Evolutionary conservation across 2,329 filamentous ascomycete genomes (phyloP).

Genomic region (Thelonectria blattea): DNA sequence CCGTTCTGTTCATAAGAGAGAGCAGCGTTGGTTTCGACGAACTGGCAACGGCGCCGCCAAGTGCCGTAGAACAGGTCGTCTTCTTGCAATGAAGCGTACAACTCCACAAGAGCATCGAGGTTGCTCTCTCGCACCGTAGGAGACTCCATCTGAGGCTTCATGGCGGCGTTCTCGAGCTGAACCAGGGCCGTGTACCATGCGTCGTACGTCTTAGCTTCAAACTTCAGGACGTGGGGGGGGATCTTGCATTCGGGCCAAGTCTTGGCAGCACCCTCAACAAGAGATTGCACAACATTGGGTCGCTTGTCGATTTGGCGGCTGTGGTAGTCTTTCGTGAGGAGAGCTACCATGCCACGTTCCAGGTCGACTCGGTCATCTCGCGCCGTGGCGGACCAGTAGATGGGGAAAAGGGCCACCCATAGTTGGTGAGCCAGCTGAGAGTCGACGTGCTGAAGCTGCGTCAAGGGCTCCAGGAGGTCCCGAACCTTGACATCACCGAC

Average conservation of each 20-base stretch:
- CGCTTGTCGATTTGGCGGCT: slow-evolving; percentile 91
- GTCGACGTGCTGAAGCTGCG: slow-evolving; percentile 91
- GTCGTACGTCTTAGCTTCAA: slow-evolving; percentile 90
- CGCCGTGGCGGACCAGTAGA: slow-evolving; percentile 89
- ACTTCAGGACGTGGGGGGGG: slow-evolving; percentile 95
- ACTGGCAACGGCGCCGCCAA: slow-evolving; percentile 93
- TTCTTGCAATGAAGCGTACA: slow-evolving; percentile 90
- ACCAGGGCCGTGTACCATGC: slow-evolving; percentile 95
- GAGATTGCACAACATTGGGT: slow-evolving; percentile 92
- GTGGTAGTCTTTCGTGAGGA: slow-evolving; percentile 95
- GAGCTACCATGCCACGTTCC: slow-evolving; percentile 86
- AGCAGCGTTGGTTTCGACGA: slow-evolving; percentile 96
- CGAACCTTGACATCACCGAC: slow-evolving; percentile 85
- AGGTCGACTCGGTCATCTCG: slow-evolving; percentile 90
- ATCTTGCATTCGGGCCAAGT: slow-evolving; percentile 89
- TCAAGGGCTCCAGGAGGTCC: slow-evolving; percentile 88
- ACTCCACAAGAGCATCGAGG: slow-evolving; percentile 90
- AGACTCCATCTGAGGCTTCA: slow-evolving; percentile 85
- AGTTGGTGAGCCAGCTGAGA: slow-evolving; percentile 81
- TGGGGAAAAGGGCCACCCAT: slow-evolving; percentile 89
- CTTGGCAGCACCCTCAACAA: slow-evolving; percentile 86
- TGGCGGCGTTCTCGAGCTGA: slow-evolving; percentile 87
- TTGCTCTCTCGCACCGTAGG: slow-evolving; percentile 89
- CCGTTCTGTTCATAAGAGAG: slow-evolving; percentile 98
- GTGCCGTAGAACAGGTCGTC: slow-evolving; percentile 98